Evolutionary conservation across 441 rosid species (phyloP), one percentile per base, ranked within the genome.

Genomic region (Syzygium syzygioides): DNA sequence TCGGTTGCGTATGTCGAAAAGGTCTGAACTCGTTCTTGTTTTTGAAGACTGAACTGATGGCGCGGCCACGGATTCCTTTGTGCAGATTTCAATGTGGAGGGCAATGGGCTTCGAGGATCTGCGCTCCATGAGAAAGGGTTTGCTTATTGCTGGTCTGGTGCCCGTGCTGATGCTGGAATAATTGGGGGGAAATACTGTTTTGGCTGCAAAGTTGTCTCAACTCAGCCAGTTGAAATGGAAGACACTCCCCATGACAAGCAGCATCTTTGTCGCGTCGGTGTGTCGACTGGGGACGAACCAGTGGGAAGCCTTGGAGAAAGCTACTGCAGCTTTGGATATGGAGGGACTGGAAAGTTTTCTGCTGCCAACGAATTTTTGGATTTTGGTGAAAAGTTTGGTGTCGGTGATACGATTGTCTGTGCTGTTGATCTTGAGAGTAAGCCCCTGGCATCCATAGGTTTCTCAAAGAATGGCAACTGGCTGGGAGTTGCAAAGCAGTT

Each of bases 131-230:
- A 88, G 87, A 79, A 79, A 50, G 93, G 92, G 2, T 87, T 93
- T 88, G 89, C 92, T 66, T 93, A 93, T 88, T 93, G 93, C 62
- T 93, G 94, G 92, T 91, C 92, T 91, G 92, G 93, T 15, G 92
- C 87, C 6, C 88, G 88, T 32, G 91, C 92, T 28, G 88, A 88
- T 90, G 87, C 88, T 41, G 93, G 92, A 71, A 92, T 92, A 34
- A 76, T 54, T 6, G 86, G 90, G 48, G 91, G 92, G 66, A 90
- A 93, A 71, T 93, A 90, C 59, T 90, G 92, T 87, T 91, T 91
- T 89, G 84, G 92, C 48, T 89, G 89, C 79, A 91, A 30, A 59
- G 50, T 93, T 14, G 7, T 90, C 83, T 87, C 91, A 5, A 4
- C 50, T 30, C 90, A 91, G 86, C 85, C 88, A 3, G 92, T 91